A percentile compares a stretch with the other conserved stretches of the same genome.
Conservation (phyloP, 768 basidiomycete species). For the Butyriboletus loyo region DNA sequence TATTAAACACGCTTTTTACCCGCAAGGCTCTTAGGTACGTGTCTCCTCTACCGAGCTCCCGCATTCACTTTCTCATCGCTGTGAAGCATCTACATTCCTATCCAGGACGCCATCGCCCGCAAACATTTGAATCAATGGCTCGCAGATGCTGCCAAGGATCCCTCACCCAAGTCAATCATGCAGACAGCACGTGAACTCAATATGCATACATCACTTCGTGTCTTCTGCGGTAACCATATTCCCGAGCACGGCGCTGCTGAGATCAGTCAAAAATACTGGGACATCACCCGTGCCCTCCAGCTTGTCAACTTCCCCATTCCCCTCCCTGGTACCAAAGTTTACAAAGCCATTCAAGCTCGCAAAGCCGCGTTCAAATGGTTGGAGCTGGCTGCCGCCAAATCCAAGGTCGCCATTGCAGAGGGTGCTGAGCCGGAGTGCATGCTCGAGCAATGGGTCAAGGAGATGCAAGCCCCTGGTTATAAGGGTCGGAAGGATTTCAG, state of each 20-base stretch:
- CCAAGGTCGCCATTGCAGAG: slow-evolving; percentile 78
- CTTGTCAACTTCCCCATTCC: slow-evolving; percentile 98
- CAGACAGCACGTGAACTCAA: slow-evolving; percentile 89
- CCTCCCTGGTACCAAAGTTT: slow-evolving; percentile 94
- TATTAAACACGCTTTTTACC: slow-evolving; percentile 89
- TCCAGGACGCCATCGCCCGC: slow-evolving; percentile 82
- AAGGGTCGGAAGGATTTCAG: slow-evolving; percentile 87
- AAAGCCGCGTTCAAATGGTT: slow-evolving; percentile 83
- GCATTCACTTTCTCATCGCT: not conserved
- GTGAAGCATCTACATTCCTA: slow-evolving; percentile 71
- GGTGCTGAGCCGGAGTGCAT: slow-evolving; percentile 84
- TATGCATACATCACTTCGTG: slow-evolving; percentile 95
- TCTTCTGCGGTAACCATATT: slow-evolving; percentile 93
- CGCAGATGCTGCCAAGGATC: slow-evolving; percentile 44
- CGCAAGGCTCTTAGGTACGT: slow-evolving; percentile 85
- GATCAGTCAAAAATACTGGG: slow-evolving; percentile 94
- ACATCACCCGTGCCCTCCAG: slow-evolving; percentile 90
- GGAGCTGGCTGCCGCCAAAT: slow-evolving; percentile 69
- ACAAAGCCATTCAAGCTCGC: slow-evolving; percentile 87
- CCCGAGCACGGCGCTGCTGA: slow-evolving; percentile 73
- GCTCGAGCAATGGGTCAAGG: slow-evolving; percentile 87
- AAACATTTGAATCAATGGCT: slow-evolving; percentile 77
- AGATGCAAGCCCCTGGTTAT: slow-evolving; percentile 57
- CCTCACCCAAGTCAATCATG: slow-evolving; percentile 67
- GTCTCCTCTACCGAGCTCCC: not conserved